phyloP scores from a whole-genome alignment of 2,329 filamentous ascomycete species.

The Macrophomina tecta region DNA sequence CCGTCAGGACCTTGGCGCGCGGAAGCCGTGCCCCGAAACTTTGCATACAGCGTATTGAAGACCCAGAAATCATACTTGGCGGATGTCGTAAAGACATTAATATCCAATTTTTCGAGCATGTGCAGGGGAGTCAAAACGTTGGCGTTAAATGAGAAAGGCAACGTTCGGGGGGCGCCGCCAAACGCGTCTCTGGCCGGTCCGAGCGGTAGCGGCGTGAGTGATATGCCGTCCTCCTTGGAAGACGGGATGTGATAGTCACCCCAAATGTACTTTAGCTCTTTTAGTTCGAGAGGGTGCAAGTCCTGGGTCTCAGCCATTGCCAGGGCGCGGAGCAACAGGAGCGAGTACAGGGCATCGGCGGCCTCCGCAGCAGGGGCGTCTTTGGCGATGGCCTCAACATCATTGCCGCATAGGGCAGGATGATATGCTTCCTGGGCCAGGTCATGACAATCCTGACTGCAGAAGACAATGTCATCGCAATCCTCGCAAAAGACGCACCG shows the following conservation, averaged over 20 bases:
- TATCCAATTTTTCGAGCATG: constrained; percentile 82
- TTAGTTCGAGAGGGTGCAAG: constrained; percentile 64
- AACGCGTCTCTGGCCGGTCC: constrained; percentile 32
- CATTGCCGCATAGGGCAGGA: constrained; percentile 61
- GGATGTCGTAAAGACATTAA: constrained; percentile 67
- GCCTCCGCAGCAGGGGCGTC: constrained; percentile 64
- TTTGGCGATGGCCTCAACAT: constrained; percentile 63
- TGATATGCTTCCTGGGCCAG: constrained; percentile 64
- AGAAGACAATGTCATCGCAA: constrained; percentile 67
- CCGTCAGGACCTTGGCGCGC: constrained; percentile 75
- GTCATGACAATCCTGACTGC: constrained; percentile 62
- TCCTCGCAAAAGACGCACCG: constrained; percentile 57
- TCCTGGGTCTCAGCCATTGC: constrained; percentile 67
- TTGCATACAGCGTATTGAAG: constrained; percentile 88
- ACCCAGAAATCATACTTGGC: constrained; percentile 75
- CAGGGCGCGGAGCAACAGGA: constrained; percentile 64
- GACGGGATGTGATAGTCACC: constrained; percentile 58
- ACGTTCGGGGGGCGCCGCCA: constrained; percentile 57
- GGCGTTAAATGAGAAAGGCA: constrained; percentile 79
- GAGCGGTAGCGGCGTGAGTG: constrained; percentile 24
- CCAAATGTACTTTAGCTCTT: constrained; percentile 69
- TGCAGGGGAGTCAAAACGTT: constrained; percentile 78
- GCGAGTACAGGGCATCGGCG: constrained; percentile 65
- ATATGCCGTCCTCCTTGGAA: not conserved
- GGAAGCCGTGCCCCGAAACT: constrained; percentile 91